A percentile compares a stretch with the other conserved stretches of the same genome.
These are phyloP conservation scores for Arachnomyces sp. DNA, from an alignment of 2,329 filamentous ascomycete species.

Conservation along the genomic window DNA sequence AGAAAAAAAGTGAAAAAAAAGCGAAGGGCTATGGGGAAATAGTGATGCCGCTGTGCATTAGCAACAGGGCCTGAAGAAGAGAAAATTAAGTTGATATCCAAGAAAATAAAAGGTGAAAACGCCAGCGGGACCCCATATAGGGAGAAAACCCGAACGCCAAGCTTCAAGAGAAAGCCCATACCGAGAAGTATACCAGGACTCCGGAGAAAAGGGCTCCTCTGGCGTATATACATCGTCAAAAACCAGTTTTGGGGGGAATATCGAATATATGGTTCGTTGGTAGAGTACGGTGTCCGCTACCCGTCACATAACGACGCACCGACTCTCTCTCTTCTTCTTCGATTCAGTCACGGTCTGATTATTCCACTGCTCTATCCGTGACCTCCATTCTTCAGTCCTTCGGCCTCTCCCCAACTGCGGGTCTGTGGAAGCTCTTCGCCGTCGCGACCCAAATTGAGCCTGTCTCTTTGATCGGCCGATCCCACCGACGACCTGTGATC, in stretches of 20 bases:
- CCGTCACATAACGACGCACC: slow-evolving; percentile 32
- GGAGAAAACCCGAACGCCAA: no score
- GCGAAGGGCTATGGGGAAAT: no score
- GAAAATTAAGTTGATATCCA: no score
- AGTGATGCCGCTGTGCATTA: no score
- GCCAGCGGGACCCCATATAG: no score
- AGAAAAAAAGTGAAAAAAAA: no score
- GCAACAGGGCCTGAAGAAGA: no score
- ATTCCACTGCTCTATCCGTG: slow-evolving; percentile 33
- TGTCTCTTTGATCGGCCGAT: not conserved
- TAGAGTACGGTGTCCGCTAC: not conserved
- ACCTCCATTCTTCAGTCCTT: slow-evolving; percentile 26
- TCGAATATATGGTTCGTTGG: not conserved
- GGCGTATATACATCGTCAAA: no score
- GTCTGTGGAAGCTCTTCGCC: not conserved
- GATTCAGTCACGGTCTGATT: slow-evolving; percentile 29
- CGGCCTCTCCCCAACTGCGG: slow-evolving; percentile 2
- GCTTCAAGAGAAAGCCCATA: no score
- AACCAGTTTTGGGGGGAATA: not conserved
- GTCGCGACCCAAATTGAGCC: not conserved
- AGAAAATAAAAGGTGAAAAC: no score
- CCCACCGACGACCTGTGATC: slow-evolving; percentile 9
- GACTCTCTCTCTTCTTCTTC: slow-evolving; percentile 24
- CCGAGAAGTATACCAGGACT: no score
- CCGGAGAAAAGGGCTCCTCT: no score